These are phyloP conservation scores for Oxyria digyna DNA, from an alignment of 148 eudicot species.

Conservation along the genomic window DNA sequence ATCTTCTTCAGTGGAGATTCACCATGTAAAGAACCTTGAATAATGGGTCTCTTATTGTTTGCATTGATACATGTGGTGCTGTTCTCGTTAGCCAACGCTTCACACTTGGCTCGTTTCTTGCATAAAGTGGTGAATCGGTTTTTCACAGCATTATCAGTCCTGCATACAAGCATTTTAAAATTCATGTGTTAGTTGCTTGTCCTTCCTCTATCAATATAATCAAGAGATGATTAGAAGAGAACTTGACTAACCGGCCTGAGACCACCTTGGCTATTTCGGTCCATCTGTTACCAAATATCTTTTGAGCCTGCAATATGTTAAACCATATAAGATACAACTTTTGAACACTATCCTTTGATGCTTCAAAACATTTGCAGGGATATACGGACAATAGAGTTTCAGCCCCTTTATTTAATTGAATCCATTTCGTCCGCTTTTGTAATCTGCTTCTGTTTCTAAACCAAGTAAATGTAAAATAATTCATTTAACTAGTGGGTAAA, in stretches of 20 bases:
- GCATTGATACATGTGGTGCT: conserved; percentile 32
- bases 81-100: conserved; percentile 71
- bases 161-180: conserved; percentile 15
- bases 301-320: conserved; percentile 65
- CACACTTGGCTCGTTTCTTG: conserved; percentile 77
- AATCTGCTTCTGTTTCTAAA: too few relatives aligned
- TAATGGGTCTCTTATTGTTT: conserved; percentile 59
- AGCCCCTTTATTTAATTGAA: neutral
- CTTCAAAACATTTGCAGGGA: neutral
- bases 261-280: conserved; percentile 98
- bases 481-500: too few relatives aligned
- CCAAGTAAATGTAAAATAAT: too few relatives aligned
- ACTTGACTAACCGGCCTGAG: conserved; percentile 61
- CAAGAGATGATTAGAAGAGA: neutral
- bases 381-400: neutral
- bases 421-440: neutral
- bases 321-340: conserved; percentile 6
- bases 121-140: conserved; percentile 84
- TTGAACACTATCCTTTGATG: neutral
- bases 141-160: conserved; percentile 97
- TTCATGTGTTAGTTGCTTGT: neutral
- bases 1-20: conserved; percentile 42
- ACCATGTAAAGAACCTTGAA: conserved; percentile 24
- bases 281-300: conserved; percentile 92
- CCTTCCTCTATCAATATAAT: neutral